These are phyloP conservation scores for Apiotrichum mycotoxinovorans DNA, from an alignment of 1,284 basidiomycete species.

Conservation along the genomic window DNA sequence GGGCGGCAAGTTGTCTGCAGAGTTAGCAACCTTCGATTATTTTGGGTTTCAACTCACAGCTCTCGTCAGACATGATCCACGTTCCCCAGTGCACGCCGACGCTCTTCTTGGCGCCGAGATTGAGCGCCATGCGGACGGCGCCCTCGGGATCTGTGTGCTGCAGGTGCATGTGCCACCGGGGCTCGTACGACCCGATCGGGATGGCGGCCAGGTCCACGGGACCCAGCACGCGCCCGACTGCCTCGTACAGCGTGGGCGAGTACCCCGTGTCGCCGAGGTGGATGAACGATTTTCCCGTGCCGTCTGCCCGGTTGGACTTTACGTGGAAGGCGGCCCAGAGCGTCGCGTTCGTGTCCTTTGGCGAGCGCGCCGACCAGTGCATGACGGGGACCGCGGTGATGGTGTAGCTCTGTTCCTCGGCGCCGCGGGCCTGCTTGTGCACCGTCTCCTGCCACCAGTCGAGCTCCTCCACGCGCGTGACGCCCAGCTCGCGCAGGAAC, in stretches of 20 bases:
- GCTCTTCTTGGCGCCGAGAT: slow-evolving; percentile 42
- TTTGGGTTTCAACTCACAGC: slow-evolving; percentile 26
- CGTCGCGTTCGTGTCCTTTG: slow-evolving; percentile 52
- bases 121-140: slow-evolving; percentile 47
- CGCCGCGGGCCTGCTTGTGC: slow-evolving; percentile 26
- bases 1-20: slow-evolving; percentile 45
- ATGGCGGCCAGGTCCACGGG: slow-evolving; percentile 52
- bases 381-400: slow-evolving; percentile 46
- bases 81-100: slow-evolving; percentile 53
- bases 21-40: neutral
- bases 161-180: slow-evolving; percentile 49
- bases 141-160: slow-evolving; percentile 52
- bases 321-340: slow-evolving; percentile 52
- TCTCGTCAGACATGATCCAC: slow-evolving; percentile 53
- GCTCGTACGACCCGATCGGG: slow-evolving; percentile 52
- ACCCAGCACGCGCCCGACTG: slow-evolving; percentile 50
- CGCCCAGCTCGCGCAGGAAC: slow-evolving; percentile 40
- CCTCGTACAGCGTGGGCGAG: slow-evolving; percentile 49
- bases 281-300: slow-evolving; percentile 44
- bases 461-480: slow-evolving; percentile 45
- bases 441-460: slow-evolving; percentile 49
- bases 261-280: slow-evolving; percentile 52
- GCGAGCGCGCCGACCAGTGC: slow-evolving; percentile 54
- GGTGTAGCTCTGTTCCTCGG: slow-evolving; percentile 32
- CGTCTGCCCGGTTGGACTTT: slow-evolving; percentile 28